Percentiles rank a stretch among this genome's conserved stretches.
Conservation (phyloP, 345 rosid species). For the Litchi chinensis region DNA sequence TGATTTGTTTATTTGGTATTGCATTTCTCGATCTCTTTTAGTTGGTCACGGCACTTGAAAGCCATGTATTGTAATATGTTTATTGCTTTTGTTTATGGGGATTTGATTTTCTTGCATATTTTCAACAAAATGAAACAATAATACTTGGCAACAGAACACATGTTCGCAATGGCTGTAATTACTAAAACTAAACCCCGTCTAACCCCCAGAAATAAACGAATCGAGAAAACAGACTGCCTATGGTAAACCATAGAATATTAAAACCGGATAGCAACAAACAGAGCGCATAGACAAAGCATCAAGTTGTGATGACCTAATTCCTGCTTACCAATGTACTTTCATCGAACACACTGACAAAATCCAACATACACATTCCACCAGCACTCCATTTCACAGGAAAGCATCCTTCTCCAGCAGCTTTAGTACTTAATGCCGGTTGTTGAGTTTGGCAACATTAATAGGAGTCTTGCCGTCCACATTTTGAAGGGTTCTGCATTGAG, state of each 20-base stretch:
- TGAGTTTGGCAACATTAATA: constrained; percentile 91
- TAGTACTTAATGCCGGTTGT: constrained; percentile 85
- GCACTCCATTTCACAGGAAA: constrained; percentile 54
- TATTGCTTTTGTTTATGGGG: no score
- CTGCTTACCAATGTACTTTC: neutral
- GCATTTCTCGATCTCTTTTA: no score
- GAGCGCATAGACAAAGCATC: neutral
- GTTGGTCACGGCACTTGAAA: no score
- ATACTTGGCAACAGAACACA: neutral
- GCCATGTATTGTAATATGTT: no score
- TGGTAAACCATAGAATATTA: neutral
- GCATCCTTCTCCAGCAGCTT: constrained; percentile 96
- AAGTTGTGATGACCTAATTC: neutral
- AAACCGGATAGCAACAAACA: neutral
- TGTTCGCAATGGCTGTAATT: neutral
- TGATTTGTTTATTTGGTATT: no score
- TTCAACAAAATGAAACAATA: constrained; percentile 1
- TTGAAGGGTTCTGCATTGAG: constrained; percentile 71
- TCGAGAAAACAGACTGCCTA: neutral
- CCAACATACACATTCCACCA: constrained; percentile 3
- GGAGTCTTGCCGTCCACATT: constrained; percentile 98
- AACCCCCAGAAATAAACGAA: neutral
- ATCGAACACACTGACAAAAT: constrained; percentile 17
- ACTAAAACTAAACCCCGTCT: neutral
- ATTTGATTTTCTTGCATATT: no score